Conservation (phyloP, 306 rosid genomes). For the Sphenostylis stenocarpa region DNA sequence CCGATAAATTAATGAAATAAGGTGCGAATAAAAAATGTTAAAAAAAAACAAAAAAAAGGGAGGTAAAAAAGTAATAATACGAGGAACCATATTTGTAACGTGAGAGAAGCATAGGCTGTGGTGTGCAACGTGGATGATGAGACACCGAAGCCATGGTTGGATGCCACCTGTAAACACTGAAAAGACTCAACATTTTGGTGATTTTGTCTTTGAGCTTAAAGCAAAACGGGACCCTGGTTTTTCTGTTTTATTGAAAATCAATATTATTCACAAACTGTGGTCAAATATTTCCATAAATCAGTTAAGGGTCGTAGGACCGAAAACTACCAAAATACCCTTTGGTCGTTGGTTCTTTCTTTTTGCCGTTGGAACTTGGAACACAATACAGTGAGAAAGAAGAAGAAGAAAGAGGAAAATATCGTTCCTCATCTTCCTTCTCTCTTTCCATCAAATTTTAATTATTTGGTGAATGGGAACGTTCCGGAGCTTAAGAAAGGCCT, state of each 20-base stretch:
- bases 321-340: constrained; percentile 31
- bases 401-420: constrained; percentile 30
- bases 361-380: constrained; percentile 35
- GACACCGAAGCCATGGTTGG: constrained; percentile 6
- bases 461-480: constrained; percentile 68
- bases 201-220: not conserved
- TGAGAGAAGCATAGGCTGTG: not conserved
- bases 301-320: not conserved
- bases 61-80: not conserved
- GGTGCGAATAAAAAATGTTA: no score
- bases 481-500: constrained; percentile 75
- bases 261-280: not conserved
- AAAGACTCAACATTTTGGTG: not conserved
- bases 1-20: no score
- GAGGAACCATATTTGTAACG: not conserved
- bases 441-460: constrained; percentile 9
- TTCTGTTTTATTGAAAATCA: not conserved
- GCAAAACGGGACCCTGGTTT: constrained; percentile 2
- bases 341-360: constrained; percentile 10
- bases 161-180: not conserved
- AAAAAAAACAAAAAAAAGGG: no score
- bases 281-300: not conserved
- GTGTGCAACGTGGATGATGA: not conserved
- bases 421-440: constrained; percentile 47
- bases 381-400: constrained; percentile 37